Percentiles rank a stretch among this genome's conserved stretches.
These are phyloP conservation scores for Saturnispora halmiae DNA, from an alignment of 805 yeast genomes.

Conservation along the genomic window DNA sequence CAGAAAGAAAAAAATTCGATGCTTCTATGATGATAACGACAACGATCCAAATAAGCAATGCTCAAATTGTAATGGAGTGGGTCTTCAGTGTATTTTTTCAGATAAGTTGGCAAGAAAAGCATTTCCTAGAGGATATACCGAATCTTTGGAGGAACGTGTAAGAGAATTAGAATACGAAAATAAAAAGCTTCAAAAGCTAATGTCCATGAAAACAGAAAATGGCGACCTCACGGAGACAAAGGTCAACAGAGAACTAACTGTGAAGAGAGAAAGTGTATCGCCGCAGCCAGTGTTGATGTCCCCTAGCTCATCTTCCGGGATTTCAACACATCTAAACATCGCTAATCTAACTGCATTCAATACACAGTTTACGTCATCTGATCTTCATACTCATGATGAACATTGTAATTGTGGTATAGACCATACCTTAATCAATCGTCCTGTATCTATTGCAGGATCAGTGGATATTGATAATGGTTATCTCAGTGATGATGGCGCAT, in stretches of 20 bases:
- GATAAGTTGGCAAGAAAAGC: conserved; percentile 81
- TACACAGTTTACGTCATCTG: conserved; percentile 23
- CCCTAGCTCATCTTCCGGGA: neutral
- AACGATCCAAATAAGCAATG: conserved; percentile 43
- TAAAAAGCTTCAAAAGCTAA: conserved; percentile 51
- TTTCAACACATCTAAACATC: conserved; percentile 17
- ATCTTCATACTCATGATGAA: conserved; percentile 36
- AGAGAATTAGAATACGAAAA: conserved; percentile 79
- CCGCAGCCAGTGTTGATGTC: neutral
- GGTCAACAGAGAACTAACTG: neutral
- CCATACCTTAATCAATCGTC: conserved; percentile 49
- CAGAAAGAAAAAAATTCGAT: conserved; percentile 66
- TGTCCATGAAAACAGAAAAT: conserved; percentile 38
- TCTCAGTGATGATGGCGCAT: conserved; percentile 40
- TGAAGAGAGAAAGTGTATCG: conserved; percentile 1
- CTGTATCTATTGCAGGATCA: conserved; percentile 59
- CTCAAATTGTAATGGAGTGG: conserved; percentile 74
- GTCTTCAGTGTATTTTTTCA: conserved; percentile 80
- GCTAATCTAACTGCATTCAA: conserved; percentile 27
- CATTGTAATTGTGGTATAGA: conserved; percentile 48
- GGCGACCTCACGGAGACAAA: neutral
- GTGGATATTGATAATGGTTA: conserved; percentile 40
- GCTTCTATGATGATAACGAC: conserved; percentile 33
- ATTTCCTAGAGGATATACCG: conserved; percentile 88
- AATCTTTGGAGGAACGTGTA: conserved; percentile 79